phyloP scores from a whole-genome alignment of 1,284 basidiomycete species.

The Volvariella surrecta region DNA sequence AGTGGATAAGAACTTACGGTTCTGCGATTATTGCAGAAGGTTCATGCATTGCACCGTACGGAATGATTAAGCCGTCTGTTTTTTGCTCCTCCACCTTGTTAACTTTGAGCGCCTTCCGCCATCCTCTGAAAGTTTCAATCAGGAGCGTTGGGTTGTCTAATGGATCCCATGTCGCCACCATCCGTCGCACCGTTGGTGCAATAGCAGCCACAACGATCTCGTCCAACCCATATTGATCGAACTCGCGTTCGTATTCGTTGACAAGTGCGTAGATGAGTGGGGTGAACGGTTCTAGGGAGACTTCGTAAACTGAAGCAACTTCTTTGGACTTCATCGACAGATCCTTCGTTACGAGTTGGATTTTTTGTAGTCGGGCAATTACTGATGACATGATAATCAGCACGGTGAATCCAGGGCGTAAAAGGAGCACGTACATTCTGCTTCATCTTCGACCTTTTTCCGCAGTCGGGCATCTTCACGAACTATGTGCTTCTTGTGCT shows the following conservation, averaged over 20 bases:
- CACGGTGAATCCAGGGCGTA: conserved; percentile 3
- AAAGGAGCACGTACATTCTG: conserved; percentile 46
- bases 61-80: conserved; percentile 39
- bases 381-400: conserved; percentile 36
- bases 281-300: conserved; percentile 64
- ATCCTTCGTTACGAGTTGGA: conserved; percentile 66
- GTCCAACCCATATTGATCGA: conserved; percentile 74
- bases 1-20: conserved; percentile 24
- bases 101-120: conserved; percentile 62
- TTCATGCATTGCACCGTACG: conserved; percentile 24
- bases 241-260: conserved; percentile 69
- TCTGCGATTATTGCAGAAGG: conserved; percentile 19
- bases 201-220: conserved; percentile 91
- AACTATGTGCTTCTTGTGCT: conserved; percentile 67
- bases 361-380: conserved; percentile 65
- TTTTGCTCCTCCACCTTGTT: conserved; percentile 31
- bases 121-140: conserved; percentile 56
- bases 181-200: conserved; percentile 65
- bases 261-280: conserved; percentile 65
- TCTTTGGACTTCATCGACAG: conserved; percentile 60
- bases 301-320: conserved; percentile 53
- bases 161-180: conserved; percentile 66
- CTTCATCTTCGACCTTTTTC: conserved; percentile 65
- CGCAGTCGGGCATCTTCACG: conserved; percentile 65
- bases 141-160: conserved; percentile 58